A percentile compares a stretch with the other conserved stretches of the same genome.
phyloP scores from a whole-genome alignment of 495 filamentous ascomycete species.

The Aspergillus nidulans region DNA sequence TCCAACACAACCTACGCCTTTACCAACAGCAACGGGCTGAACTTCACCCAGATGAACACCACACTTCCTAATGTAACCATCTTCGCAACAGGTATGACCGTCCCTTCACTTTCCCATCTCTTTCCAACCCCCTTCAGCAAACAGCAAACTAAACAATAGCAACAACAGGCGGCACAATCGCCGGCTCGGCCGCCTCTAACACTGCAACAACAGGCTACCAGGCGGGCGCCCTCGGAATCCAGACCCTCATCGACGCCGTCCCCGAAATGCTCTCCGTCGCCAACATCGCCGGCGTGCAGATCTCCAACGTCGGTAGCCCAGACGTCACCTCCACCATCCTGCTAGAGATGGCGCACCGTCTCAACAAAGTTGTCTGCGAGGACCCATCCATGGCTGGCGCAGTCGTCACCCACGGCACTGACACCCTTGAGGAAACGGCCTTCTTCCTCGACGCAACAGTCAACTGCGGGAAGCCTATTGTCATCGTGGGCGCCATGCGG shows the following conservation, averaged over 20 bases:
- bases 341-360: constrained; percentile 35
- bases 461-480: constrained; percentile 44
- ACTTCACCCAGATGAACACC: constrained; percentile 38
- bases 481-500: constrained; percentile 47
- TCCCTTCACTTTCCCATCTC: not conserved
- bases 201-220: constrained; percentile 46
- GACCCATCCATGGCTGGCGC: constrained; percentile 41
- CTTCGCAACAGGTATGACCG: constrained; percentile 37
- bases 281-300: constrained; percentile 45
- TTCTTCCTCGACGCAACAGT: constrained; percentile 48
- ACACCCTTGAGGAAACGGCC: constrained; percentile 47
- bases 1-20: constrained; percentile 21
- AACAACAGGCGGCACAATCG: constrained; percentile 42
- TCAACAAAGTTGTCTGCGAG: constrained; percentile 38
- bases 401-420: constrained; percentile 49
- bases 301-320: constrained; percentile 34
- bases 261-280: constrained; percentile 41
- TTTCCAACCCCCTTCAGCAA: too few species aligned
- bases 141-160: not conserved
- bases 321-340: constrained; percentile 40
- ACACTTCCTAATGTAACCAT: constrained; percentile 48
- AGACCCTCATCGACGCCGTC: constrained; percentile 35
- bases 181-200: constrained; percentile 35
- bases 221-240: constrained; percentile 39
- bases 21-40: constrained; percentile 32